Base-by-base conservation (phyloP, 768 basidiomycete genomes). In the Leucosporidium creatinivorum region DNA sequence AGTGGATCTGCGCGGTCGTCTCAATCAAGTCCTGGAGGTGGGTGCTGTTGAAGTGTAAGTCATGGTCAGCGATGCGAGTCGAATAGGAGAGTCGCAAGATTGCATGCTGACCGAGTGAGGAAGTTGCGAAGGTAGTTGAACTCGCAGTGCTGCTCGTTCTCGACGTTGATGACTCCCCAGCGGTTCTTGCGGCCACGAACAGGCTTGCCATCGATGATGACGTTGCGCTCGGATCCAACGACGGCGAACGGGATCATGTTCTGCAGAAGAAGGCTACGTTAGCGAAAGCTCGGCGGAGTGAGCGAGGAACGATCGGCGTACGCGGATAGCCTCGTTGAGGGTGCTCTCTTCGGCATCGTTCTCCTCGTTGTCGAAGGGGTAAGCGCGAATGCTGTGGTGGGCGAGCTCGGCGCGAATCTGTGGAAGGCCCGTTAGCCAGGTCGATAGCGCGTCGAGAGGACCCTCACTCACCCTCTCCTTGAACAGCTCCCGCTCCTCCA, bases 1-100 rank as follows among this genome's bases (percentile, higher is more conserved):
- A 99, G 81, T 99, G 94, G 78, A 94, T 96, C 79, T 93, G 90
- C 17, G 96, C 93, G 15, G 96, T 98, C 64, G 94, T 96, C 83
- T 99, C 94, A 77, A 99, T 99, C 77, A 99, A 81, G 77, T 98
- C 94, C 79, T 99, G 94, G 77, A 99, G 79, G 81, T 99, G 96
- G 36, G 94, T 94, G 80, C 93, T 89, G 68, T 57, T 19, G 28
- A n/a, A 58, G 21, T 26, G 7, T 55, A 58, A 50, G 31, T 48
- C 57, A 62, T n/a, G 68, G 33, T 44, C 36, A 47, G 56, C 36
- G 26, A 4, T 44, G 39, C 10, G 5, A 44, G 10, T 44, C 10
- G 13, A 44, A 44, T 36, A 6, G 5, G 12, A 18, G 5, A 5
- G 49, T 44, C 25, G 59, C 23, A 28, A 13, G 49, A 60, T 61